These are phyloP conservation scores for Tuber magnatum DNA, from an alignment of 495 filamentous ascomycete genomes.

Conservation along the genomic window DNA sequence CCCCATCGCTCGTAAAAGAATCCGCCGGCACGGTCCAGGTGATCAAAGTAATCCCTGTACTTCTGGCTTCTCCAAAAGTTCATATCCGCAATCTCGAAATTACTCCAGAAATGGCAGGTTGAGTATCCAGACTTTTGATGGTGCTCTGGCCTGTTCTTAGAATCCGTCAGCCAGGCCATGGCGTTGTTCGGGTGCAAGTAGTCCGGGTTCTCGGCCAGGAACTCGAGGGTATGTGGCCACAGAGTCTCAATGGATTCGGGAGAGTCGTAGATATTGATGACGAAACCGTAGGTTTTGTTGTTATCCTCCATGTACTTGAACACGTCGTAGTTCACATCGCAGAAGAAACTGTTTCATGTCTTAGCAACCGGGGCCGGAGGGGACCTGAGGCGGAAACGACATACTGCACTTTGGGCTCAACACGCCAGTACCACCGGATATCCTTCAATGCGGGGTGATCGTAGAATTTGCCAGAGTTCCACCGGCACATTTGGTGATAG, in stretches of 20 bases:
- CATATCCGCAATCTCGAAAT: constrained; percentile 97
- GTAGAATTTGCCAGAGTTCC: constrained; percentile 98
- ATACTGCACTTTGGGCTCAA: constrained; percentile 88
- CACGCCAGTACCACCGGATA: constrained; percentile 94
- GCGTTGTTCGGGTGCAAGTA: constrained; percentile 78
- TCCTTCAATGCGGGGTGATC: constrained; percentile 80
- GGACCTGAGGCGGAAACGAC: background rate
- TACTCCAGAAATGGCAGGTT: constrained; percentile 99
- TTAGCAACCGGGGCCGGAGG: constrained; percentile 5
- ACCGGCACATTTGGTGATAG: constrained; percentile 99
- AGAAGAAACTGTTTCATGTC: constrained; percentile 65
- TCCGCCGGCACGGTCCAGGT: constrained; percentile 85
- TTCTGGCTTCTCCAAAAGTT: constrained; percentile 84
- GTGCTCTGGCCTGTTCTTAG: constrained; percentile 66
- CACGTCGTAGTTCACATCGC: constrained; percentile 96
- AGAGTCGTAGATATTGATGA: constrained; percentile 92
- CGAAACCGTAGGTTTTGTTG: constrained; percentile 98
- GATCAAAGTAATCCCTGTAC: constrained; percentile 94
- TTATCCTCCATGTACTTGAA: constrained; percentile 97
- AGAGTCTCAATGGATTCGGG: constrained; percentile 75
- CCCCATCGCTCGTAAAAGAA: constrained; percentile 99
- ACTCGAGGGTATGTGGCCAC: constrained; percentile 92
- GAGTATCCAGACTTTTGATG: constrained; percentile 79
- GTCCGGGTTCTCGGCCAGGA: constrained; percentile 75
- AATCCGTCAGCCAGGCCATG: constrained; percentile 78